A percentile compares a stretch with the other conserved stretches of the same genome.
These are phyloP conservation scores for Cicer bijugum DNA, from an alignment of 306 rosid genomes.

Conservation along the genomic window DNA sequence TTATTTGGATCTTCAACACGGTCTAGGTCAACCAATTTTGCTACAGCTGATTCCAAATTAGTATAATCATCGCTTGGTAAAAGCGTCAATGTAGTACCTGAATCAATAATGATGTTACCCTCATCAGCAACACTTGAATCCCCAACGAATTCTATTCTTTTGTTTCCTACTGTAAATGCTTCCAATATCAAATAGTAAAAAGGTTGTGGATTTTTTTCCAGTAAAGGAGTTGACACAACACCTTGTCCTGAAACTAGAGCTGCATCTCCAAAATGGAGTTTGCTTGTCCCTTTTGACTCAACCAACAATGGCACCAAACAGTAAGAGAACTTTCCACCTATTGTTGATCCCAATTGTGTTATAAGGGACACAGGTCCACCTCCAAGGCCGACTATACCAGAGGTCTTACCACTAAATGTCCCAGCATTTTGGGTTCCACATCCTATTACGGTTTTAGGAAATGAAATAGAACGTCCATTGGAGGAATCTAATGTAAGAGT, in stretches of 20 bases:
- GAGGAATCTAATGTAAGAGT: constrained; percentile 52
- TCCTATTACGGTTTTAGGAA: constrained; percentile 49
- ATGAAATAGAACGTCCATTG: background rate
- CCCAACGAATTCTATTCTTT: background rate
- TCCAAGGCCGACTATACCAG: constrained; percentile 64
- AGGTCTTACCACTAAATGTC: background rate
- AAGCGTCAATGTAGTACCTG: constrained; percentile 42
- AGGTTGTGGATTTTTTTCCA: fast-evolving
- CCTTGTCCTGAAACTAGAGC: constrained; percentile 25
- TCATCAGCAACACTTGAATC: background rate
- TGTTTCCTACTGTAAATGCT: constrained; percentile 23
- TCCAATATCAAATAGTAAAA: constrained; percentile 22
- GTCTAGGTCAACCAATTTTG: background rate
- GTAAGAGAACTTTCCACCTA: constrained; percentile 51
- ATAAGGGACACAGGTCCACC: constrained; percentile 44
- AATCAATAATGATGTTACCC: constrained; percentile 51
- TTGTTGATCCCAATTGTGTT: constrained; percentile 43
- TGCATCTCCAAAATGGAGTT: constrained; percentile 28
- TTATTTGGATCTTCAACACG: constrained; percentile 2
- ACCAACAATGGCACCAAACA: constrained; percentile 46
- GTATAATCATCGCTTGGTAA: constrained; percentile 40
- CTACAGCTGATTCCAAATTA: constrained; percentile 32
- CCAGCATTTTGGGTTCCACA: constrained; percentile 45
- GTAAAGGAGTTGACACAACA: constrained; percentile 11
- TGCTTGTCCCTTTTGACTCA: background rate